Percentiles rank a stretch among this genome's conserved stretches.
These are phyloP conservation scores for Serendipita sp. DNA, from an alignment of 768 basidiomycete genomes.

Conservation along the genomic window DNA sequence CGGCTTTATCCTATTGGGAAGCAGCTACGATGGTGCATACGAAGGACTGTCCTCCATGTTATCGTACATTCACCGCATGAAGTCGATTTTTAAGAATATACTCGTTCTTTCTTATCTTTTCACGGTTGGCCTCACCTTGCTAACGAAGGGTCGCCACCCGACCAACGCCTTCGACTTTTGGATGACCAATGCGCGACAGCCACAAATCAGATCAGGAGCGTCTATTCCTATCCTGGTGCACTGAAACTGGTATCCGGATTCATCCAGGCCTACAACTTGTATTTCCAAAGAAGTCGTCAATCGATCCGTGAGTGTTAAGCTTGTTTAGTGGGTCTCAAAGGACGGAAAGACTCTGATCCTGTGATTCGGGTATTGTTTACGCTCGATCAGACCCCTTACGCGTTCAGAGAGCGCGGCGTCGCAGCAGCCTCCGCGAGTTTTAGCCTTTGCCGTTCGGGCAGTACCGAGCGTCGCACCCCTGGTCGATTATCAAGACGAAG, in stretches of 20 bases:
- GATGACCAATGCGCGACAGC: too few relatives aligned
- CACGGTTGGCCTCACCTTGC: too few relatives aligned
- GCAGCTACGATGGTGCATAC: not conserved
- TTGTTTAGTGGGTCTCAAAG: not conserved
- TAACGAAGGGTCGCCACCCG: too few relatives aligned
- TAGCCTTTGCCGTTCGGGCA: not conserved
- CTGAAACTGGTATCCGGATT: conserved; percentile 14
- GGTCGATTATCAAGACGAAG: not conserved
- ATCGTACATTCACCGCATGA: not conserved
- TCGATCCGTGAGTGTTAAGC: conserved; percentile 4
- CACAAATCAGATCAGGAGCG: conserved; percentile 4
- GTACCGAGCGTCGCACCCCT: not conserved
- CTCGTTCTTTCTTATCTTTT: too few relatives aligned
- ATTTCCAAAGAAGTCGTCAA: conserved; percentile 1
- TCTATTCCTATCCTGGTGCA: conserved; percentile 14
- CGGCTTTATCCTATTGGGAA: not conserved
- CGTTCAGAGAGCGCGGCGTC: not conserved
- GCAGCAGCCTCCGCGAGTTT: not conserved
- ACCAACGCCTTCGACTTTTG: too few relatives aligned
- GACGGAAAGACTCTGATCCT: conserved; percentile 8
- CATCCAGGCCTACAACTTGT: conserved; percentile 13
- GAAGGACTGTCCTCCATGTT: not conserved
- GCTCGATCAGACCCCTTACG: not conserved
- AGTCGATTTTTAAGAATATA: too few relatives aligned
- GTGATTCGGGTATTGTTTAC: conserved; percentile 5